Evolutionary conservation across 139 green algal species (phyloP), one percentile per base, ranked within the genome.

Genomic region (Asterochloris sp.): DNA sequence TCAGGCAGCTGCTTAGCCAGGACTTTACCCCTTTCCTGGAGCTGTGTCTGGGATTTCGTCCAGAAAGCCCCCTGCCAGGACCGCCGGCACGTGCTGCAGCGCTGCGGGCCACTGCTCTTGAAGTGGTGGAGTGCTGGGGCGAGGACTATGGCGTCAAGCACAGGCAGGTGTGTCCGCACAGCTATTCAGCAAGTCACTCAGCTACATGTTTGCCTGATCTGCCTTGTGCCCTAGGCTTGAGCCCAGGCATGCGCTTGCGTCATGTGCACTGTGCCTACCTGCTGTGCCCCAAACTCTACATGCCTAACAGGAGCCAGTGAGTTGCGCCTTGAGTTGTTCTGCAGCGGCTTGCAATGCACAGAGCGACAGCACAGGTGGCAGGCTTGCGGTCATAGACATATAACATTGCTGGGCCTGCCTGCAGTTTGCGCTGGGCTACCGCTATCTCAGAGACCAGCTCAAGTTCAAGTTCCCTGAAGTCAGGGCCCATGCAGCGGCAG

Each of bases 11-110:
- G 9, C 63, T 89, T 26, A n/a, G 79, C 12, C 13, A 60, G 10
- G 26, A 82, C 21, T 83, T 91, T 54, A 66, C 68, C 11, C 54
- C 69, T 26, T 88, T 91, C 29, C 78, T 92, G 11, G 88, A 91
- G 47, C 77, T 83, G 12, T 79, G 85, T 38, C 12, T 90, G 14
- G 88, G 88, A 13, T 81, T 66, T n/a, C 64, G 54, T 12, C 14
- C 62, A 13, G 76, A 78, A 21, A 78, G 79, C 1, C 84, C 87
- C 54, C 76, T 92, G 68, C 88, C 88, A 63, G 82, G 79, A 27
- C 88, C 88, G 15, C 21, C 73, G 2, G 24, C 63, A 26, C 60
- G 74, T 12, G 88, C 88, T 0, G 79, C 47, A 17, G 38, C 64
- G 62, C 80, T 92, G 26, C 83, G 85, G 8, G 84, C 83, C 1